Conservation (phyloP, 2,329 filamentous ascomycete species). For the Ophiostoma fasciatum region DNA sequence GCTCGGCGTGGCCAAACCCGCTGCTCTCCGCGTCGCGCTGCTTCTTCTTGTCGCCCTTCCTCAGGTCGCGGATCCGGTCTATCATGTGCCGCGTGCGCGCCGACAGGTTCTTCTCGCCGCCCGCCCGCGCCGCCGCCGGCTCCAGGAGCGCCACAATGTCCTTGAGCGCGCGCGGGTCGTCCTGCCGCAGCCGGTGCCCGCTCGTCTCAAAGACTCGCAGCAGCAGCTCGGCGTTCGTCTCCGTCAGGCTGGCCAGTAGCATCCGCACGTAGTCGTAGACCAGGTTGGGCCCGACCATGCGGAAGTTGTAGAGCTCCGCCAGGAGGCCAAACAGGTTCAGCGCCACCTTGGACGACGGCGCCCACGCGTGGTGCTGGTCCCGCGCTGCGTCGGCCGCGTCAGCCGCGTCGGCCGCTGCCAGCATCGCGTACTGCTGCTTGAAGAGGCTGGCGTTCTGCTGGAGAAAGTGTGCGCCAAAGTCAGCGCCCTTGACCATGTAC, state of each 20-base stretch:
- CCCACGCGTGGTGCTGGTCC: slow-evolving; percentile 2
- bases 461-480: slow-evolving; percentile 78
- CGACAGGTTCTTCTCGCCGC: slow-evolving; percentile 55
- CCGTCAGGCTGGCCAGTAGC: slow-evolving; percentile 60
- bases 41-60: slow-evolving; percentile 82
- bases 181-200: slow-evolving; percentile 70
- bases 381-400: slow-evolving; percentile 15
- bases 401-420: slow-evolving; percentile 14
- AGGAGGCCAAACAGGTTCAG: slow-evolving; percentile 72
- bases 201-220: slow-evolving; percentile 70
- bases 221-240: slow-evolving; percentile 77
- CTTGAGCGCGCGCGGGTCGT: slow-evolving; percentile 77
- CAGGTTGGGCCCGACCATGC: slow-evolving; percentile 67
- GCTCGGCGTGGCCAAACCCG: slow-evolving; percentile 65
- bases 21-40: slow-evolving; percentile 30
- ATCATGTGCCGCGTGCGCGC: slow-evolving; percentile 95
- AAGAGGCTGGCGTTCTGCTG: slow-evolving; percentile 45
- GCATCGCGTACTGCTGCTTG: slow-evolving; percentile 44
- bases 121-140: slow-evolving; percentile 47
- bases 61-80: slow-evolving; percentile 84
- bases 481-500: slow-evolving; percentile 75
- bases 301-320: slow-evolving; percentile 82
- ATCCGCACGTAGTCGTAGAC: slow-evolving; percentile 83
- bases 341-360: slow-evolving; percentile 38
- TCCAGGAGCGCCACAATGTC: slow-evolving; percentile 74